Evolutionary conservation across 495 filamentous ascomycete genomes (phyloP), one percentile per base, ranked within the genome.

Genomic region (Penicillium pulvis): DNA sequence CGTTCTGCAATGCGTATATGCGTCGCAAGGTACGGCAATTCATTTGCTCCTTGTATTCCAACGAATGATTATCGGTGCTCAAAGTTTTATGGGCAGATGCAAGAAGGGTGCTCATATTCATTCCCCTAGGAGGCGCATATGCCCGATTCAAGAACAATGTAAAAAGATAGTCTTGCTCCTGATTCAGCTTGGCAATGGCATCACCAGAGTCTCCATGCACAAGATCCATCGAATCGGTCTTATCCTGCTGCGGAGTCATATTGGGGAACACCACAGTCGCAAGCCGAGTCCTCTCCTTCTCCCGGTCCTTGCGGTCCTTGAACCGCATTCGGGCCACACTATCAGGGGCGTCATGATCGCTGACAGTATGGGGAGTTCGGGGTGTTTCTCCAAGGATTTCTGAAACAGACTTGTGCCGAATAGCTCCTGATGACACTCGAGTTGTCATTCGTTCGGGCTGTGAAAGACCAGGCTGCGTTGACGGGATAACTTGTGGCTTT

Each of bases 1-100:
- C 85, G 64, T 89, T 88, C 63, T 98, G 94, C 42, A 98, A 79
- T 47, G 91, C 85, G 62, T 96, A 94, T 16, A 98, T 91, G 6
- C 90, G 81, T 20, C 88, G 87, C 12, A 97, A 67, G 11, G 96
- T 88, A 51, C 88, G 88, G 61, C 88, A 90, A 55, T 94, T 90
- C 75, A 93, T 91, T 48, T 86, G 83, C 63, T 98, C 94, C 44
- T 89, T 82, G 45, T 92, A 84, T 19, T 87, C 86, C 3, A 91
- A 80, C 26, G 86, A 82, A 55, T 91, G 86, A 65, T 94, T 90
- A 2, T 83, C 75, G 0, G 92, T 96, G 19, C 85, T 88, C 28
- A 97, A 64, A 0, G 90, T 92, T 66, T 97, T 97, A 64, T 90
- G 85, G 3, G 92, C 89, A 35, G 88, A 84, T 46, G 82, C 75